Evolutionary conservation across 768 basidiomycete genomes (phyloP).

Genomic region (Rhodotorula sphaerocarpa): DNA sequence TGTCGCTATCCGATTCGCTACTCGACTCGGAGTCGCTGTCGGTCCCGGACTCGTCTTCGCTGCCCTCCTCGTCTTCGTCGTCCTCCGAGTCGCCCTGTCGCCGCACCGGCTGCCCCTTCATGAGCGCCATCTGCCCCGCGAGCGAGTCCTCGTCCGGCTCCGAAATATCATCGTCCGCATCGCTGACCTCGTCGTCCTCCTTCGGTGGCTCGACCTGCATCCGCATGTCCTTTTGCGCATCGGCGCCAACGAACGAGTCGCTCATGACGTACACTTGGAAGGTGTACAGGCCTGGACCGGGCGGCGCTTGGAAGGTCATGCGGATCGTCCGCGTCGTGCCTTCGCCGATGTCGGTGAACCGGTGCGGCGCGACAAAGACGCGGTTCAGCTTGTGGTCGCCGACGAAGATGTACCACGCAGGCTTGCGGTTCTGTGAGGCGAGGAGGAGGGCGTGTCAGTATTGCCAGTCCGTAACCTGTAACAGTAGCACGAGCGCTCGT

Average conservation of each 20-base stretch:
- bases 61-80: slow-evolving; percentile 48
- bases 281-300: slow-evolving; percentile 68
- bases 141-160: slow-evolving; percentile 95
- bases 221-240: slow-evolving; percentile 60
- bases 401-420: slow-evolving; percentile 65
- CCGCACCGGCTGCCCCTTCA: slow-evolving; percentile 48
- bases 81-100: slow-evolving; percentile 45
- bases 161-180: slow-evolving; percentile 82
- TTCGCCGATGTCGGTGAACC: slow-evolving; percentile 45
- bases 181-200: slow-evolving; percentile 54
- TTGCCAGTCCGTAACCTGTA: background rate
- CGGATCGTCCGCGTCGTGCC: slow-evolving; percentile 73
- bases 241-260: slow-evolving; percentile 81
- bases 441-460: background rate
- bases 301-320: slow-evolving; percentile 90
- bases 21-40: slow-evolving; percentile 45
- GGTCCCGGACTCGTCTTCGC: slow-evolving; percentile 48
- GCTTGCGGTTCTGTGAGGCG: slow-evolving; percentile 63
- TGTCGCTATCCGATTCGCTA: slow-evolving; percentile 4
- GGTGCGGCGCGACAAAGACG: slow-evolving; percentile 44
- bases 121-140: slow-evolving; percentile 94
- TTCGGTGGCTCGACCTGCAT: slow-evolving; percentile 45
- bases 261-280: slow-evolving; percentile 81
- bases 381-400: slow-evolving; percentile 40
- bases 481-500: background rate